A percentile compares a stretch with the other conserved stretches of the same genome.
Evolutionary conservation across 1,284 basidiomycete genomes (phyloP).

Genomic region (Trichosporon sp.): DNA sequence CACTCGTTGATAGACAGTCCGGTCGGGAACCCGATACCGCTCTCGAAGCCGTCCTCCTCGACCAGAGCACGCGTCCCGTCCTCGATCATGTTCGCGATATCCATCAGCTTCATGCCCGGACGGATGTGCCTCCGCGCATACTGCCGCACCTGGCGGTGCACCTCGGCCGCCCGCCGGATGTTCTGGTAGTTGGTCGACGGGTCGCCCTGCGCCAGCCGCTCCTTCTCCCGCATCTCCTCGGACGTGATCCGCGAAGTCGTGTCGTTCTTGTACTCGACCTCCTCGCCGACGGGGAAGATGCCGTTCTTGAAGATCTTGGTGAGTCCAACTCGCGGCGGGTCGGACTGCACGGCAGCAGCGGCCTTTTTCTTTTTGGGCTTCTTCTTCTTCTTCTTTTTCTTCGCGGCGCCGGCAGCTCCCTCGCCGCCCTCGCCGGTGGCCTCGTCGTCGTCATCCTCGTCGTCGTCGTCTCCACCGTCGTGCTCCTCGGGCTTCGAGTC

Average conservation of each 20-base stretch:
- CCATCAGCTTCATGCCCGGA: conserved; percentile 91
- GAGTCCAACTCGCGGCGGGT: conserved; percentile 86
- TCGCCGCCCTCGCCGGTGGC: conserved; percentile 39
- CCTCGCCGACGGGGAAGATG: conserved; percentile 83
- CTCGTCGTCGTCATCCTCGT: conserved; percentile 40
- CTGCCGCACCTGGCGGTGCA: conserved; percentile 85
- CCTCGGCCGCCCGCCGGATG: conserved; percentile 87
- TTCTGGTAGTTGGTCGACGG: conserved; percentile 76
- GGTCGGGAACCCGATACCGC: conserved; percentile 93
- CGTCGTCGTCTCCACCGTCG: conserved; percentile 9
- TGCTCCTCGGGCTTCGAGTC: conserved; percentile 25
- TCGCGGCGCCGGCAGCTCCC: conserved; percentile 42
- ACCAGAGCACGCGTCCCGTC: conserved; percentile 82
- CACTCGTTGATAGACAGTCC: conserved; percentile 90
- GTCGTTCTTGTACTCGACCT: conserved; percentile 85
- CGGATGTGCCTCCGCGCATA: conserved; percentile 77
- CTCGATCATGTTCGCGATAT: conserved; percentile 92
- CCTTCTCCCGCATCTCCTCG: conserved; percentile 81
- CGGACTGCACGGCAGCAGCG: conserved; percentile 60
- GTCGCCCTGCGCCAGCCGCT: conserved; percentile 70
- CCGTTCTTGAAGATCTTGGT: conserved; percentile 84
- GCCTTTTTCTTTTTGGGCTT: conserved; percentile 76
- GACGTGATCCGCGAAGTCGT: conserved; percentile 82
- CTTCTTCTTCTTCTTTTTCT: conserved; percentile 92
- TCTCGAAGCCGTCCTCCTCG: conserved; percentile 74